These are phyloP conservation scores for Tetrapisispora iriomotensis DNA, from an alignment of 805 yeast genomes.

Conservation along the genomic window DNA sequence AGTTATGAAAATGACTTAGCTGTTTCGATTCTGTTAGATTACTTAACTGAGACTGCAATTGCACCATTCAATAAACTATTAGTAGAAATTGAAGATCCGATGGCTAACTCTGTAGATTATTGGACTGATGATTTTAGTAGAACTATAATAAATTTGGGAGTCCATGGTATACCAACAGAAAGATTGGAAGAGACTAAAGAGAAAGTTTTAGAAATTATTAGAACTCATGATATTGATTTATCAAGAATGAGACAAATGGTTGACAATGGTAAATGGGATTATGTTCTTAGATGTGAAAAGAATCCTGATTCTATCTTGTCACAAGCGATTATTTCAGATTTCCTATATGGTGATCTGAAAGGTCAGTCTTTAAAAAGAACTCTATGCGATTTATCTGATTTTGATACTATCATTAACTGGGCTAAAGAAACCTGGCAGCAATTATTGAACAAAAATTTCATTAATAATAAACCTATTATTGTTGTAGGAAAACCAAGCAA, in stretches of 20 bases:
- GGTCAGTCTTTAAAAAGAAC: constrained; percentile 50
- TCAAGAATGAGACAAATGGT: constrained; percentile 57
- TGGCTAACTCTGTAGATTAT: constrained; percentile 60
- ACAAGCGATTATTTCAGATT: constrained; percentile 63
- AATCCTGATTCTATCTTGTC: constrained; percentile 48
- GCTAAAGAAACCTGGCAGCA: constrained; percentile 54
- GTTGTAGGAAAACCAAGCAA: constrained; percentile 61
- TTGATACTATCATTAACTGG: constrained; percentile 47
- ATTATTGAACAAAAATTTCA: constrained; percentile 42
- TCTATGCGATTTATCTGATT: constrained; percentile 49
- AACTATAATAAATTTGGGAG: constrained; percentile 44
- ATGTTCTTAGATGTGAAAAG: constrained; percentile 51
- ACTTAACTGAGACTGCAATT: constrained; percentile 67
- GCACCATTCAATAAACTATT: constrained; percentile 62
- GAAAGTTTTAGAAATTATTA: constrained; percentile 41
- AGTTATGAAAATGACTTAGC: constrained; percentile 54
- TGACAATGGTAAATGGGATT: constrained; percentile 53
- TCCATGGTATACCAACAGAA: constrained; percentile 71
- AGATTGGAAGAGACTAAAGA: constrained; percentile 44
- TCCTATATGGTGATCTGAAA: constrained; percentile 62
- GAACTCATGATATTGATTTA: constrained; percentile 55
- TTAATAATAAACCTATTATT: constrained; percentile 53
- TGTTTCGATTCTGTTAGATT: constrained; percentile 57
- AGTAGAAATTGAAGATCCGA: constrained; percentile 75
- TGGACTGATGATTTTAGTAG: constrained; percentile 66